Evolutionary conservation across 345 rosid species (phyloP).

Genomic region (Ceriops decandra): DNA sequence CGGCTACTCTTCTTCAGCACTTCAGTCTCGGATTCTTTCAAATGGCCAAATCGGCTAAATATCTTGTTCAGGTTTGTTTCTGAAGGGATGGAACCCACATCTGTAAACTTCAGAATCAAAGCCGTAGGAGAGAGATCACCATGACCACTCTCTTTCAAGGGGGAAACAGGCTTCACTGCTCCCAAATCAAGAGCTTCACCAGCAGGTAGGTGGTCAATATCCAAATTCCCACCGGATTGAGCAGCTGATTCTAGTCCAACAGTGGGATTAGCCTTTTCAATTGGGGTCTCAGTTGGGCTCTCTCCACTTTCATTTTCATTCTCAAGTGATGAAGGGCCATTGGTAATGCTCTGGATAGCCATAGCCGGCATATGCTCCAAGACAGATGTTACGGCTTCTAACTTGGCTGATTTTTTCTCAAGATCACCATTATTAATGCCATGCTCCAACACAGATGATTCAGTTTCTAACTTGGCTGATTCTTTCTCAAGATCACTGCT

Average conservation of each 20-base stretch:
- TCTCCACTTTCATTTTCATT: conserved; percentile 28
- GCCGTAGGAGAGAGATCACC: conserved; percentile 41
- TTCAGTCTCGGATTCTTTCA: conserved; percentile 42
- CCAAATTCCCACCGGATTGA: conserved; percentile 17
- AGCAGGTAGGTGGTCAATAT: conserved; percentile 22
- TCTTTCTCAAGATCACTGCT: conserved; percentile 29
- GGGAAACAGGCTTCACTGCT: conserved; percentile 16
- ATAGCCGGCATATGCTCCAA: conserved; percentile 21
- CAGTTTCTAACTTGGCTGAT: conserved; percentile 13
- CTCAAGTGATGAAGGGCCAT: conserved; percentile 26
- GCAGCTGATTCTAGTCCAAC: conserved; percentile 17
- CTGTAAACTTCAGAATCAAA: conserved; percentile 49
- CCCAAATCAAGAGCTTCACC: conserved; percentile 22
- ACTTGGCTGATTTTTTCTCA: conserved; percentile 25
- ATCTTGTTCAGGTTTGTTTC: conserved; percentile 44
- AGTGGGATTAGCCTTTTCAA: conserved; percentile 10
- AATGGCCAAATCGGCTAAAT: conserved; percentile 48
- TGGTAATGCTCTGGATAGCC: conserved; percentile 16
- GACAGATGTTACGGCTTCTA: conserved; percentile 22
- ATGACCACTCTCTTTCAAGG: conserved; percentile 17
- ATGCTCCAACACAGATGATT: conserved; percentile 26
- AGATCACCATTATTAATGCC: conserved; percentile 21
- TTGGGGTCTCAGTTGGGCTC: conserved; percentile 14
- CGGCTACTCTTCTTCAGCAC: conserved; percentile 45
- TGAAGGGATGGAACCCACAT: conserved; percentile 42